Base-by-base conservation (phyloP, 2,329 filamentous ascomycete species). In the Exophiala dermatitidis region DNA sequence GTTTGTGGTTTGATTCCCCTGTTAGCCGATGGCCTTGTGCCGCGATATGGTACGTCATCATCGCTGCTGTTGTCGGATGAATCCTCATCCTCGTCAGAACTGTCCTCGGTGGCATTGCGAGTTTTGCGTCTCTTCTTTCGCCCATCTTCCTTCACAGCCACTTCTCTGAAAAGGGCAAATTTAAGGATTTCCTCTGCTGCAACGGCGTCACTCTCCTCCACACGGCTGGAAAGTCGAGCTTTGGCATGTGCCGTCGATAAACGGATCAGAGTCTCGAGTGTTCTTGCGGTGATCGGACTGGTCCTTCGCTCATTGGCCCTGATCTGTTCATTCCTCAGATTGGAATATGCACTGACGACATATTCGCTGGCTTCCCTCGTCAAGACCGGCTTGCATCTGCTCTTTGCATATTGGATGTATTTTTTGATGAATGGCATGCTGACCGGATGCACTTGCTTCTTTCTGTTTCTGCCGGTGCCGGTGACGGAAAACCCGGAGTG, bases 371-470 rank as follows among this genome's bases (percentile, higher is more conserved):
- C 91, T 42, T 89, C 89, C 66, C 93, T 89, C 0, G 90, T 95
- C 57, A 98, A 75, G 38, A 95, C 76, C 0, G 93, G 93, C 78
- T 90, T 94, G 65, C 95, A 80, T 66, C 93, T 79, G 34, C 82
- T 86, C 75, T 98, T 98, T 60, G 93, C 90, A 69, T 98, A 98
- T 68, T 98, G 93, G 43, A 98, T 94, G 70, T 96, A 98, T 73
- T 98, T 98, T 75, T 98, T 98, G 77, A 98, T 90, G 72, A 98
- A 98, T 0, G 90, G 88, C 56, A 98, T 96, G 72, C 88, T 95
- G 50, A 98, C 76, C 3, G 61, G 61, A 10, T 53, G 58, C 9
- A 98, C 88, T 60, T 86, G 85, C 69, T 87, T 86, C 62, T 82
- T 82, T 29, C 84, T 74, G 7, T 88, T 87, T 37, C 88, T 81